A percentile compares a stretch with the other conserved stretches of the same genome.
These are phyloP conservation scores for Leucaena leucocephala DNA, from an alignment of 306 rosid genomes.

Conservation along the genomic window DNA sequence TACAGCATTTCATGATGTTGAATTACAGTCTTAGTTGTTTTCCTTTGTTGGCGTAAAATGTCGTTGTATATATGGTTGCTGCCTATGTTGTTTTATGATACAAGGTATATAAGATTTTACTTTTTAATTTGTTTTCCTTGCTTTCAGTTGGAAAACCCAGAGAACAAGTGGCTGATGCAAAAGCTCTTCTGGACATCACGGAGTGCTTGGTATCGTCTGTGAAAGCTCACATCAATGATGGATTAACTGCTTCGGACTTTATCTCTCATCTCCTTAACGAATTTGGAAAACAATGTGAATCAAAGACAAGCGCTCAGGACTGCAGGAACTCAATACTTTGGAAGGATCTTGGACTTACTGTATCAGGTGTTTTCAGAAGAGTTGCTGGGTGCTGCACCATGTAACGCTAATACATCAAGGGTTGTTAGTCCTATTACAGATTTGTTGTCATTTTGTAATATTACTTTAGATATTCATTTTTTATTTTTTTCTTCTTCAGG, in stretches of 20 bases:
- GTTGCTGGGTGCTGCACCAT: constrained; percentile 47
- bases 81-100: constrained; percentile 3
- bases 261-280: constrained; percentile 35
- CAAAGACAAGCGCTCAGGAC: constrained; percentile 21
- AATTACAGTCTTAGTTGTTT: neutral
- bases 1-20: neutral
- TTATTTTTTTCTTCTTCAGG: constrained; percentile 41
- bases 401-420: constrained; percentile 35
- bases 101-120: neutral
- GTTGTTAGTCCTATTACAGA: neutral
- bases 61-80: neutral
- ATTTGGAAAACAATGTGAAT: constrained; percentile 41
- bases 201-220: constrained; percentile 42
- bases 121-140: neutral
- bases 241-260: constrained; percentile 47
- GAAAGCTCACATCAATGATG: constrained; percentile 30
- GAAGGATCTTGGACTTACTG: constrained; percentile 51
- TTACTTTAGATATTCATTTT: constrained; percentile 25
- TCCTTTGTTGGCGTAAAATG: neutral
- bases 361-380: constrained; percentile 37
- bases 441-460: neutral
- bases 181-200: constrained; percentile 47
- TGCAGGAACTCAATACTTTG: constrained; percentile 43
- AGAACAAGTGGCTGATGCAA: constrained; percentile 58
- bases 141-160: constrained; percentile 48